Evolutionary conservation across 495 filamentous ascomycete species (phyloP), one percentile per base, ranked within the genome.

Genomic region (Trichodelitschia bisporula): DNA sequence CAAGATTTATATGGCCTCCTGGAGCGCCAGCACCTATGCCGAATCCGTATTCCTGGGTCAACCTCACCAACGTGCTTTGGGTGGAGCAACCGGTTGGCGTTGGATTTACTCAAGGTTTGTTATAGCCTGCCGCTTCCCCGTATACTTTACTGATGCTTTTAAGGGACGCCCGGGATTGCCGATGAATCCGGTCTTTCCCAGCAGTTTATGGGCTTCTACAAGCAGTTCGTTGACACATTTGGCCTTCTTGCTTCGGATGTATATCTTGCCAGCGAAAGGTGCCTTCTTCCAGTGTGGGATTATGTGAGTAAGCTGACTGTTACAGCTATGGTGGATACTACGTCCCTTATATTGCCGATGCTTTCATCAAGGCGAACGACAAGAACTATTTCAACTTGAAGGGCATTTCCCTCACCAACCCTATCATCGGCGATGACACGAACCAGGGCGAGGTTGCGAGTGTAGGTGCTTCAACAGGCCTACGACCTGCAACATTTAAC

Each of bases 331-430:
- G 71, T 15, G 78, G 78, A 4, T 57, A 58, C 33, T 89, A 83
- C 39, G 68, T 79, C 21, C 74, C 78, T 0, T 89, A 84, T 41
- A 71, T 89, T 29, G 68, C 75, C 1, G 59, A 64, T 39, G 70
- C 66, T 5, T 73, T 86, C 57, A 52, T 84, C 40, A 61, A 77
- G 32, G 56, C 54, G 25, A 66, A 78, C 13, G 61, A 86, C 42
- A 68, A 49, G 1, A 54, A 42, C 2, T 71, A 77, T 41, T 77
- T 65, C 45, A 58, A 79, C 40, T 44, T 80, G 6, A 52, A 60
- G n/a, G 66, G 65, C 2, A 61, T 77, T 30, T 53, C 69, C 42
- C 64, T 82, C 36, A 69, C 77, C 46, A 70, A 6, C n/a, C 32
- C 15, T 9, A 35, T 3, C 4, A 9, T 17, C 8, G 31, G 18